Base-by-base conservation (phyloP, 2,329 filamentous ascomycete genomes). In the Pseudogymnoascus sp. region DNA sequence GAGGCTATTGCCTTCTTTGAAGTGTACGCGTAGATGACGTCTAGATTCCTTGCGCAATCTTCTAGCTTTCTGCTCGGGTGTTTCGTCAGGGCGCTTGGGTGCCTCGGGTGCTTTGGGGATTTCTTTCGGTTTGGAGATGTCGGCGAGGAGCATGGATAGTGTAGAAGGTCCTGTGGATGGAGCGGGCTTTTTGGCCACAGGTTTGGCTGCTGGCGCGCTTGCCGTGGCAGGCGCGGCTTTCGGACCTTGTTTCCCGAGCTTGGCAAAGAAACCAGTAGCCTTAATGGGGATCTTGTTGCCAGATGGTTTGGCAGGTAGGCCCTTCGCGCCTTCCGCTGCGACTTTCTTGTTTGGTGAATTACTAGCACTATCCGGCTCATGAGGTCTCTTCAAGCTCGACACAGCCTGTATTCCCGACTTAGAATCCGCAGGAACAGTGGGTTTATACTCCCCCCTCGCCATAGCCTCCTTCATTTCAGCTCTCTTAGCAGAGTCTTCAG, bases 41-140 rank as follows among this genome's bases (percentile, higher is more conserved):
- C 89, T 82, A 64, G 84, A 81, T 71, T 92, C 88, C 70, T 91
- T 92, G 37, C 88, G 84, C 4, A 91, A 76, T 10, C 90, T 83
- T 69, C 85, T 88, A 1, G 80, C 77, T 68, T 80, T 86, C 71
- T 91, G 82, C 69, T 90, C 87, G 0, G 84, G 77, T 0, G 87
- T 91, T 72, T 92, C 89, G 0, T 80, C 71, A 1, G 72, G 66
- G 60, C 72, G 65, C 38, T 67, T 47, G 50, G 70, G 69, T 18
- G 67, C 66, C 40, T 67, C 67, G 23, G 69, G 67, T n/a, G 69
- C 69, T 60, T 73, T 73, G 3, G 69, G 69, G 11, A 67, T 66
- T 62, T 72, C 70, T 3, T 70, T 67, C 56, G 71, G 70, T 42
- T 73, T 71, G 3, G 25, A 33, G 38, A 74, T 74, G 50, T 69